phyloP scores from a whole-genome alignment of 257 asterid genomes.

The Gentiana macrophylla region DNA sequence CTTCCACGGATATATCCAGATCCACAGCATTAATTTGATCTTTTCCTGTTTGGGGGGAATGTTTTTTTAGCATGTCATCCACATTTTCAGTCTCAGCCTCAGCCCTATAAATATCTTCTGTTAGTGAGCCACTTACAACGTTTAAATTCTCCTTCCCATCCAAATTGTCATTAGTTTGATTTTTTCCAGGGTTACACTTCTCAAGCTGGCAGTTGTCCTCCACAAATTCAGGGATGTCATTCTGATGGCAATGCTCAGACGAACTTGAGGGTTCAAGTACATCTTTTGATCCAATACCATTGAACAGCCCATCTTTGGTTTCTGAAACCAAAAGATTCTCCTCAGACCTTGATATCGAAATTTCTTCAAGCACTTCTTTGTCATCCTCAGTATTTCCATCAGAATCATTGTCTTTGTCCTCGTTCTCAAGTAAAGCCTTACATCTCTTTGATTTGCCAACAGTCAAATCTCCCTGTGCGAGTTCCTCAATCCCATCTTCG shows the following conservation, averaged over 20 bases:
- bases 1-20: slow-evolving; percentile 15
- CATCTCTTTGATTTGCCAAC: slow-evolving; percentile 53
- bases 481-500: slow-evolving; percentile 24
- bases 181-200: slow-evolving; percentile 2
- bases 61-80: slow-evolving; percentile 23
- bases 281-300: slow-evolving; percentile 28
- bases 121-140: too few relatives aligned
- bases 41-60: slow-evolving; percentile 18
- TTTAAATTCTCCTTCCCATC: slow-evolving; percentile 16
- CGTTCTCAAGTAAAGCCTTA: slow-evolving; percentile 35
- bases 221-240: too few relatives aligned
- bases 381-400: slow-evolving; percentile 30
- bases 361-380: slow-evolving; percentile 19
- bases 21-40: slow-evolving; percentile 24
- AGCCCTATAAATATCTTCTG: slow-evolving; percentile 1
- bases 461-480: slow-evolving; percentile 31
- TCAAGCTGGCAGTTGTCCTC: too few relatives aligned
- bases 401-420: slow-evolving; percentile 27
- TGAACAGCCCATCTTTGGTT: slow-evolving; percentile 12
- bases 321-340: slow-evolving; percentile 24
- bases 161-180: slow-evolving; percentile 20
- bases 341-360: slow-evolving; percentile 10
- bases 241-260: slow-evolving; percentile 21
- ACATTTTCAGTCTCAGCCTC: slow-evolving; percentile 20
- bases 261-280: slow-evolving; percentile 16